Evolutionary conservation across 441 rosid genomes (phyloP).

Genomic region (Pelargonium myrrhifolium): DNA sequence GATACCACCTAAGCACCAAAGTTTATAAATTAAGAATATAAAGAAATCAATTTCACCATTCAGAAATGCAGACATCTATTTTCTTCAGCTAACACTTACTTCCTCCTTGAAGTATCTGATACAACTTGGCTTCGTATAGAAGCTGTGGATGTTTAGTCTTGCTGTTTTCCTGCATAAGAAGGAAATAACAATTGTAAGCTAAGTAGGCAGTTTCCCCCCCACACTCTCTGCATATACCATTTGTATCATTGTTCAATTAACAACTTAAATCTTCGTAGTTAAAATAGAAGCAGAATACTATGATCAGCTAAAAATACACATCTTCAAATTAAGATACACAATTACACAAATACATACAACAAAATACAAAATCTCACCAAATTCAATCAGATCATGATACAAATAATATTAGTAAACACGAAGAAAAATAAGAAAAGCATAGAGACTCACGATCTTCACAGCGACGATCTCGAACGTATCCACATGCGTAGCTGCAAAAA

Average conservation of each 20-base stretch:
- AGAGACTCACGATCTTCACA: constrained; percentile 73
- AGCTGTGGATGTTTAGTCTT: constrained; percentile 76
- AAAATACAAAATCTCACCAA: not conserved
- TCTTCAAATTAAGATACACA: not conserved
- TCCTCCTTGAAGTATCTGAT: constrained; percentile 74
- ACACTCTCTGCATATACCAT: constrained; percentile 5
- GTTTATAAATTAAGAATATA: not conserved
- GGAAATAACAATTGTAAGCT: not conserved
- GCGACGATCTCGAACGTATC: constrained; percentile 95
- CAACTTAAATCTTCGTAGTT: not conserved
- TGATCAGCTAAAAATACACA: not conserved
- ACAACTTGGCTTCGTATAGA: constrained; percentile 66
- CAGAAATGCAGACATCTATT: not conserved
- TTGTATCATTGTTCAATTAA: not conserved
- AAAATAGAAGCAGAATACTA: not conserved
- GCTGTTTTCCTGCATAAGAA: constrained; percentile 47
- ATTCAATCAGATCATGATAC: constrained; percentile 11
- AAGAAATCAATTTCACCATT: not conserved
- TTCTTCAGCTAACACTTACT: constrained; percentile 28
- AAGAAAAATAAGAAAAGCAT: constrained; percentile 2
- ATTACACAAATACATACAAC: not conserved
- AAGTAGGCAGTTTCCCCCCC: not conserved
- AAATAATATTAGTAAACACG: not conserved
- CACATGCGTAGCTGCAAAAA: constrained; percentile 70
- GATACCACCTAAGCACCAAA: constrained; percentile 41